These are phyloP conservation scores for Naegleria lovaniensis DNA, from an alignment of 208 protist genomes.

Conservation along the genomic window DNA sequence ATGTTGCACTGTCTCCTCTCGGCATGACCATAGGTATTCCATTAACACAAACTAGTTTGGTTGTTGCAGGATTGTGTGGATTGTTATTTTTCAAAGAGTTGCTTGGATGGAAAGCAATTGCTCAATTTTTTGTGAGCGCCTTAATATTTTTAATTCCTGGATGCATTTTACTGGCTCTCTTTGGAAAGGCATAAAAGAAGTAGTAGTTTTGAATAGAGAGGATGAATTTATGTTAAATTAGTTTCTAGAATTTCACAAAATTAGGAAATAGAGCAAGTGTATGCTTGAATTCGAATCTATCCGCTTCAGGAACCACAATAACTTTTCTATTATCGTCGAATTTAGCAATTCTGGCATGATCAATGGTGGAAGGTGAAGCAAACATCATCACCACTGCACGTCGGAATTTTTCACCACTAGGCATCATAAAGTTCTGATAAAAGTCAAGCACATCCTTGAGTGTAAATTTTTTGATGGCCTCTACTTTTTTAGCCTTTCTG, in stretches of 20 bases:
- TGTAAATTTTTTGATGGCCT: constrained; percentile 23
- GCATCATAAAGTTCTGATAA: background rate
- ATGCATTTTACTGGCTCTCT: background rate
- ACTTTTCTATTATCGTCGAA: background rate
- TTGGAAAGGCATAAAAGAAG: constrained; percentile 4
- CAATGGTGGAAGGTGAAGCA: background rate
- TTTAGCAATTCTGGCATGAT: background rate
- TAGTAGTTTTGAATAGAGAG: too few species aligned
- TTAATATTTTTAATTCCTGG: constrained; percentile 20
- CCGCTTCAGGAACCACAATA: background rate
- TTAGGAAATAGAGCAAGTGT: background rate
- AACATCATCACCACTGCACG: background rate
- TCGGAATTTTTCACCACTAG: background rate
- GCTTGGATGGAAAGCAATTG: background rate
- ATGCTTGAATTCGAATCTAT: background rate
- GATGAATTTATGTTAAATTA: background rate
- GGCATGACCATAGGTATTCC: constrained; percentile 24
- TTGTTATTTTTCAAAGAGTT: constrained; percentile 22
- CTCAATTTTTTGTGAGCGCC: constrained; percentile 10
- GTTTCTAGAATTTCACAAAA: background rate
- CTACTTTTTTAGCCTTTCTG: background rate
- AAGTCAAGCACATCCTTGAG: constrained; percentile 27
- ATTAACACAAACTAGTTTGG: background rate
- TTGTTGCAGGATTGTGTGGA: constrained; percentile 18
- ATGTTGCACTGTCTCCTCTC: background rate